These are phyloP conservation scores for Fusarium verticillioides DNA, from an alignment of 2,329 filamentous ascomycete species.

Conservation along the genomic window DNA sequence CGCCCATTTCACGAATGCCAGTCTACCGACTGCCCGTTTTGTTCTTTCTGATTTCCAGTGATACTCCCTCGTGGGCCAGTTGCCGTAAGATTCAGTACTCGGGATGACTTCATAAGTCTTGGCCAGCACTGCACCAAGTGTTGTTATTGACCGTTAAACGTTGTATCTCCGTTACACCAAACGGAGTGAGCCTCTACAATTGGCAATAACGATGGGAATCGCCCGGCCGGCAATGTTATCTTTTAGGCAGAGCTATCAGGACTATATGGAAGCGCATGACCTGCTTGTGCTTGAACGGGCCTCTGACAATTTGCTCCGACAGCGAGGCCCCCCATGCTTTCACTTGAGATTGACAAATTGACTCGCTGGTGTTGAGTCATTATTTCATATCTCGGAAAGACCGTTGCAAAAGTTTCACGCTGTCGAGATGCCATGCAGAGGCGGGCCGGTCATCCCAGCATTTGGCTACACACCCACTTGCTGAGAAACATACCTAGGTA, in stretches of 20 bases:
- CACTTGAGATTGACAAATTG: background rate
- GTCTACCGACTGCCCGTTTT: background rate
- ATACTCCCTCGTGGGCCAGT: background rate
- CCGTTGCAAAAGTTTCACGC: background rate
- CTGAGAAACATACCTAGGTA: background rate
- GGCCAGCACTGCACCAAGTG: background rate
- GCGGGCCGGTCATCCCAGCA: constrained; percentile 8
- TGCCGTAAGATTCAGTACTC: background rate
- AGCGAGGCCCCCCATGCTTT: background rate
- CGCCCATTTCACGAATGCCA: background rate
- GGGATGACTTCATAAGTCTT: constrained; percentile 6
- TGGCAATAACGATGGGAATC: constrained; percentile 15
- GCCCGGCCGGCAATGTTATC: constrained; percentile 1
- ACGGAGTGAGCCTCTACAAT: constrained; percentile 19
- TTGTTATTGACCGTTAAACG: constrained; percentile 15
- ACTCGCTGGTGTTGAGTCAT: constrained; percentile 3
- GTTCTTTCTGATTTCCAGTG: background rate
- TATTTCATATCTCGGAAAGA: background rate
- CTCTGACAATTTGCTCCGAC: background rate
- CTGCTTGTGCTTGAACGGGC: background rate
- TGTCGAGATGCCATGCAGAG: constrained; percentile 5
- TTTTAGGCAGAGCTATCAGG: background rate
- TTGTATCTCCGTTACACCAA: constrained; percentile 23
- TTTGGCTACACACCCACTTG: background rate
- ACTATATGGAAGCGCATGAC: constrained; percentile 6